Evolutionary conservation across 495 filamentous ascomycete species (phyloP).

Genomic region (Aspergillus kassunensis): DNA sequence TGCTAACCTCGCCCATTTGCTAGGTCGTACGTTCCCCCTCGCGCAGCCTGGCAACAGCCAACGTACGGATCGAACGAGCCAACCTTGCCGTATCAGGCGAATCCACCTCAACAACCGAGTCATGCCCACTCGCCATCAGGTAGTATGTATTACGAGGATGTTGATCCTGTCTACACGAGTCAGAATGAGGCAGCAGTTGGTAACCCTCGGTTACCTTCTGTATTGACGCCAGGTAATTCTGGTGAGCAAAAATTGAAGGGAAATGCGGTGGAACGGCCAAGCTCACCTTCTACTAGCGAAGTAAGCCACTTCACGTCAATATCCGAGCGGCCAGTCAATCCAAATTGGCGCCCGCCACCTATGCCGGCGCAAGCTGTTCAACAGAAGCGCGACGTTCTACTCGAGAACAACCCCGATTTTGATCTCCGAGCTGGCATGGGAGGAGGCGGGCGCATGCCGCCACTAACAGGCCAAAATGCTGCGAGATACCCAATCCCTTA

Average conservation of each 20-base stretch:
- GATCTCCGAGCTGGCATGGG: constrained; percentile 40
- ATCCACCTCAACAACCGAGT: constrained; percentile 3
- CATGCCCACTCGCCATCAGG: constrained; percentile 42
- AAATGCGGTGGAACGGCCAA: constrained; percentile 59
- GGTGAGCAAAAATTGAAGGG: constrained; percentile 45
- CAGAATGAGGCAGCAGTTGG: constrained; percentile 27
- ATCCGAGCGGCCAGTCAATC: constrained; percentile 80
- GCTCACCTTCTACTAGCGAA: constrained; percentile 74
- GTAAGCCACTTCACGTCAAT: constrained; percentile 80
- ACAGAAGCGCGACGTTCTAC: constrained; percentile 53
- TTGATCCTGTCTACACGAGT: constrained; percentile 79
- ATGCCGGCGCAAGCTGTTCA: constrained; percentile 41
- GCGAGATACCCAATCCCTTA: constrained; percentile 26
- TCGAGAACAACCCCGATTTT: constrained; percentile 75
- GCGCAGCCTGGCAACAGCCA: constrained; percentile 39
- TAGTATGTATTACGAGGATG: constrained; percentile 84
- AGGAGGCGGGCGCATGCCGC: constrained; percentile 27
- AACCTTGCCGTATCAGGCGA: constrained; percentile 28
- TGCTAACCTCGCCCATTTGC: constrained; percentile 29
- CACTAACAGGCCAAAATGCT: constrained; percentile 17
- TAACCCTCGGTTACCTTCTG: constrained; percentile 25
- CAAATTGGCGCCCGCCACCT: constrained; percentile 63
- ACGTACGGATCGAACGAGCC: neutral
- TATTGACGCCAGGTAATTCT: constrained; percentile 34
- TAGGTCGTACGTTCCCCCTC: constrained; percentile 62